Evolutionary conservation across 805 yeast species (phyloP).

Genomic region (Hanseniaspora pseudoguilliermondii): DNA sequence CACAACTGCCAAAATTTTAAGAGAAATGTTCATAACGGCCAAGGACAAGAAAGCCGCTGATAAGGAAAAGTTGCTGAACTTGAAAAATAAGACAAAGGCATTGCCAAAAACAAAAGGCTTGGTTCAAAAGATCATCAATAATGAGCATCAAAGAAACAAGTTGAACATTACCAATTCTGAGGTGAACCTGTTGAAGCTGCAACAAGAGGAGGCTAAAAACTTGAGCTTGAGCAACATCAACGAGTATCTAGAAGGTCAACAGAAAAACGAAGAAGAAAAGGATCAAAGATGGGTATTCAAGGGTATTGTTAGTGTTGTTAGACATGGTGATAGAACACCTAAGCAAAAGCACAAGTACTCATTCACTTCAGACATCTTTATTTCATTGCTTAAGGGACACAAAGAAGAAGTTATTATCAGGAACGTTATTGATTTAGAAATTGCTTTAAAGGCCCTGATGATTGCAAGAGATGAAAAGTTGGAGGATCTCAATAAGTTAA

Average conservation of each 20-base stretch:
- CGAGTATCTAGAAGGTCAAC: constrained; percentile 14
- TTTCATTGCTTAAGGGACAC: constrained; percentile 81
- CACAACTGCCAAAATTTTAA: constrained; percentile 60
- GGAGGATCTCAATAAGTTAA: constrained; percentile 69
- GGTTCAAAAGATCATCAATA: constrained; percentile 5
- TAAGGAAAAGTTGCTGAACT: constrained; percentile 27
- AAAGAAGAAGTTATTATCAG: constrained; percentile 92
- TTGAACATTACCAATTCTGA: constrained; percentile 13
- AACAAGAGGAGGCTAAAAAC: constrained; percentile 19
- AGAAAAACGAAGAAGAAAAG: constrained; percentile 26
- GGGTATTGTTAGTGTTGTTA: constrained; percentile 77
- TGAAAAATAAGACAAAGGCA: constrained; percentile 13
- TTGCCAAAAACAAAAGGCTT: constrained; percentile 4
- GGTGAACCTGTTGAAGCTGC: constrained; percentile 5
- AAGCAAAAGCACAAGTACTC: constrained; percentile 95
- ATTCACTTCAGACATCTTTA: constrained; percentile 74
- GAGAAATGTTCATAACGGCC: constrained; percentile 59
- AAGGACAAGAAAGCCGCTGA: constrained; percentile 35
- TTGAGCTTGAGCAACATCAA: constrained; percentile 6
- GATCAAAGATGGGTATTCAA: constrained; percentile 91
- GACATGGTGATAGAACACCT: constrained; percentile 98
- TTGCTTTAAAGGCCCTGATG: constrained; percentile 72
- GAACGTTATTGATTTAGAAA: constrained; percentile 70
- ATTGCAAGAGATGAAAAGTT: constrained; percentile 65
- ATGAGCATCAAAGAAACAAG: constrained; percentile 9